phyloP scores from a whole-genome alignment of 805 yeast genomes.

The Pichia ethanolica region DNA sequence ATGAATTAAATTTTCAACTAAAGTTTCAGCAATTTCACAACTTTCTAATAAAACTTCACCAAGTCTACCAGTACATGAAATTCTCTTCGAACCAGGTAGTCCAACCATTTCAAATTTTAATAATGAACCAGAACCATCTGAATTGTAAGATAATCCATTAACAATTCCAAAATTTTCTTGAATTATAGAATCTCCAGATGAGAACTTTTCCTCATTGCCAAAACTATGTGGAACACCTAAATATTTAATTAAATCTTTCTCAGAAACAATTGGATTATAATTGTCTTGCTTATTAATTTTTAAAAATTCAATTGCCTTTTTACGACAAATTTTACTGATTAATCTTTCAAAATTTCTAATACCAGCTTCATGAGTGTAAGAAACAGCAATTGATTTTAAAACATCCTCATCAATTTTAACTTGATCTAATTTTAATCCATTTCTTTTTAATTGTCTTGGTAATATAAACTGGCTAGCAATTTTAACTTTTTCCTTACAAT shows the following conservation, averaged over 20 bases:
- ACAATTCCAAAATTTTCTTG: slow-evolving; percentile 65
- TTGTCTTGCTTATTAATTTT: slow-evolving; percentile 21
- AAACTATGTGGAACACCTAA: slow-evolving; percentile 49
- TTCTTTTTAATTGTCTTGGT: slow-evolving; percentile 66
- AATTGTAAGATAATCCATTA: slow-evolving; percentile 81
- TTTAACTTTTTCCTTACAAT: slow-evolving; percentile 64
- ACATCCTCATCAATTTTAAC: slow-evolving; percentile 46
- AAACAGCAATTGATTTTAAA: slow-evolving; percentile 53
- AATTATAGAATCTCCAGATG: slow-evolving; percentile 36
- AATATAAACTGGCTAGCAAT: slow-evolving; percentile 63
- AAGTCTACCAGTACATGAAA: slow-evolving; percentile 71
- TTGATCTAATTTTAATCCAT: slow-evolving; percentile 46
- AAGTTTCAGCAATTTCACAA: slow-evolving; percentile 68
- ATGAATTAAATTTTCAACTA: slow-evolving; percentile 51
- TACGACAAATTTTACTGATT: slow-evolving; percentile 70
- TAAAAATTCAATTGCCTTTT: slow-evolving; percentile 68
- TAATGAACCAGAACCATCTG: slow-evolving; percentile 80
- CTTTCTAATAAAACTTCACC: slow-evolving; percentile 79
- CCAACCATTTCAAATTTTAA: slow-evolving; percentile 72
- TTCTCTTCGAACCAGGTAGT: slow-evolving; percentile 41
- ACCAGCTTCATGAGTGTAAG: slow-evolving; percentile 81
- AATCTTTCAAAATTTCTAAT: slow-evolving; percentile 73
- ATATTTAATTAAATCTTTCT: slow-evolving; percentile 55
- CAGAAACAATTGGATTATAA: slow-evolving; percentile 37
- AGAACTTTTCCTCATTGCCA: slow-evolving; percentile 29